These are phyloP conservation scores for Coriaria nepalensis DNA, from an alignment of 306 rosid species.

Conservation along the genomic window DNA sequence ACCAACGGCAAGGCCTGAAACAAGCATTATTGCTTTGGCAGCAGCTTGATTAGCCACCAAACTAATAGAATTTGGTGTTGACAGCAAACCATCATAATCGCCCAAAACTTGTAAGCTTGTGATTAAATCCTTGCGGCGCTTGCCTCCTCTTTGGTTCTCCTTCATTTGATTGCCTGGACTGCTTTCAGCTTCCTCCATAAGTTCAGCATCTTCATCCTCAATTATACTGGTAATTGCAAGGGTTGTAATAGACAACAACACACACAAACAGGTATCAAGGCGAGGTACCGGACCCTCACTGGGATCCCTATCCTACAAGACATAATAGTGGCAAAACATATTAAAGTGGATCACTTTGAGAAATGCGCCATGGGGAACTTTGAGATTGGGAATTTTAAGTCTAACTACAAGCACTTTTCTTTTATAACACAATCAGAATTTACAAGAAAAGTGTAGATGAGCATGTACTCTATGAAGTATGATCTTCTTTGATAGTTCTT, in stretches of 20 bases:
- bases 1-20: constrained; percentile 48
- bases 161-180: constrained; percentile 37
- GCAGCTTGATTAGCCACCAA: constrained; percentile 80
- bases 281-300: constrained; percentile 70
- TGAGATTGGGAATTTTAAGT: too few relatives aligned
- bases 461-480: too few relatives aligned
- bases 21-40: constrained; percentile 59
- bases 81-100: constrained; percentile 49
- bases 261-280: constrained; percentile 67
- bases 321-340: too few relatives aligned
- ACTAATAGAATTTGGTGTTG: constrained; percentile 49
- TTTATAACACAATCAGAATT: too few relatives aligned
- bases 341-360: too few relatives aligned
- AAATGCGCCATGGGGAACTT: too few relatives aligned
- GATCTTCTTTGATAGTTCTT: too few relatives aligned
- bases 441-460: too few relatives aligned
- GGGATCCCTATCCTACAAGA: constrained; percentile 65
- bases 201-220: constrained; percentile 79
- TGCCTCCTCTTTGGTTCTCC: constrained; percentile 38
- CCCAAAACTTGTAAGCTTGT: constrained; percentile 71
- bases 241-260: constrained; percentile 60
- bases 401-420: too few relatives aligned
- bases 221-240: constrained; percentile 49
- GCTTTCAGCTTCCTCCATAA: constrained; percentile 47
- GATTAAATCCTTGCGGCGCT: constrained; percentile 54